A percentile compares a stretch with the other conserved stretches of the same genome.
phyloP scores from a whole-genome alignment of 1,284 basidiomycete genomes.

The Pseudozyma thailandica region DNA sequence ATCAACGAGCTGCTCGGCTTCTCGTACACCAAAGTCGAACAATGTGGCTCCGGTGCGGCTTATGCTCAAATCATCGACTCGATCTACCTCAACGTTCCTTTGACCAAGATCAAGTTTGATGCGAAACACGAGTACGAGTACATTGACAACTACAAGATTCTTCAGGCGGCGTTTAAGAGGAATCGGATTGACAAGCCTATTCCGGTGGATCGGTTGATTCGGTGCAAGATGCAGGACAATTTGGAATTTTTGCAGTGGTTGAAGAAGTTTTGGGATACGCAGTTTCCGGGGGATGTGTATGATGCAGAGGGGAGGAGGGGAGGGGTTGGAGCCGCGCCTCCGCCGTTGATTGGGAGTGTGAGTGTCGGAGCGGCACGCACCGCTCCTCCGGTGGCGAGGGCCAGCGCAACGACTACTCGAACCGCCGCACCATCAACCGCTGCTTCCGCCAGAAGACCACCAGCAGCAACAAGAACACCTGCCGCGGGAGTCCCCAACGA shows the following conservation, averaged over 20 bases:
- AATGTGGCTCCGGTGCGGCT: slow-evolving; percentile 76
- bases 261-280: slow-evolving; percentile 93
- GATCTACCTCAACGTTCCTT: slow-evolving; percentile 75
- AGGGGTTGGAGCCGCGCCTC: slow-evolving; percentile 71
- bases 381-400: slow-evolving; percentile 5
- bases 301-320: slow-evolving; percentile 84
- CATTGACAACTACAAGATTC: slow-evolving; percentile 91
- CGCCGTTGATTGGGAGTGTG: slow-evolving; percentile 57
- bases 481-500: slow-evolving; percentile 59
- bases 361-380: slow-evolving; percentile 41
- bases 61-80: slow-evolving; percentile 80
- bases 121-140: slow-evolving; percentile 89
- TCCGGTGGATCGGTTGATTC: slow-evolving; percentile 88
- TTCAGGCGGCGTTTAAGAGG: slow-evolving; percentile 74
- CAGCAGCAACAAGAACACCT: slow-evolving; percentile 4
- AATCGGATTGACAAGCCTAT: slow-evolving; percentile 96
- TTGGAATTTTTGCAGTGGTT: slow-evolving; percentile 98
- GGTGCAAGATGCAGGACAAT: slow-evolving; percentile 99
- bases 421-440: slow-evolving; percentile 11
- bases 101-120: slow-evolving; percentile 61
- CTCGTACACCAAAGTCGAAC: slow-evolving; percentile 84
- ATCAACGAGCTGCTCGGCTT: slow-evolving; percentile 90
- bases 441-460: slow-evolving; percentile 8
- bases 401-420: slow-evolving; percentile 3
- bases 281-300: slow-evolving; percentile 88